Conservation (phyloP, 768 basidiomycete genomes). For the Trametes cinnabarina region DNA sequence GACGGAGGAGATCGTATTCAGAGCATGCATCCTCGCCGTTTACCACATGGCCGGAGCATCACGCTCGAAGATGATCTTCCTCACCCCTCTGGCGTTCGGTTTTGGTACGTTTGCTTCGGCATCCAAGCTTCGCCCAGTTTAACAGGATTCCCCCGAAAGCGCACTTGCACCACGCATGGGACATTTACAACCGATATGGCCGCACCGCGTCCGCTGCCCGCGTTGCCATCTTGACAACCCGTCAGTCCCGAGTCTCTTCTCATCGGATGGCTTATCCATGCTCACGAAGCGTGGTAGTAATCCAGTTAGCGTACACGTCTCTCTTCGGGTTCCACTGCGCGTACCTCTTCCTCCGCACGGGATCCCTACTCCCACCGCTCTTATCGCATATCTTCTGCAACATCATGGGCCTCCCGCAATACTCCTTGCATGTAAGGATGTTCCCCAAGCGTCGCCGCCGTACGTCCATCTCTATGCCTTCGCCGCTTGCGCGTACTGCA, state of each 20-base stretch:
- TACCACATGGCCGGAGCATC: conserved; percentile 66
- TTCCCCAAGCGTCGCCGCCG: conserved; percentile 52
- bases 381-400: conserved; percentile 91
- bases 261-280: conserved; percentile 6
- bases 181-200: conserved; percentile 75
- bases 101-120: conserved; percentile 55
- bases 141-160: conserved; percentile 44
- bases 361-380: conserved; percentile 76
- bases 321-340: conserved; percentile 88
- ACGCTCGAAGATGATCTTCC: conserved; percentile 62
- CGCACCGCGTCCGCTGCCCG: conserved; percentile 61
- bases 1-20: conserved; percentile 91
- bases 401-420: conserved; percentile 84
- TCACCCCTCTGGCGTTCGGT: conserved; percentile 86
- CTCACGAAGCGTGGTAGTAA: conserved; percentile 45
- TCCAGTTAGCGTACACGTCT: conserved; percentile 90
- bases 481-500: not conserved
- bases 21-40: conserved; percentile 76
- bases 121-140: not conserved
- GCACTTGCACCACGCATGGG: conserved; percentile 91
- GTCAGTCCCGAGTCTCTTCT: conserved; percentile 39
- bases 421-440: conserved; percentile 50
- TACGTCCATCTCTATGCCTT: conserved; percentile 33
- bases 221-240: conserved; percentile 51
- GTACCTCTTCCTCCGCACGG: conserved; percentile 83